Conservation (phyloP, 2,329 filamentous ascomycete genomes). For the Xylaria sp. region DNA sequence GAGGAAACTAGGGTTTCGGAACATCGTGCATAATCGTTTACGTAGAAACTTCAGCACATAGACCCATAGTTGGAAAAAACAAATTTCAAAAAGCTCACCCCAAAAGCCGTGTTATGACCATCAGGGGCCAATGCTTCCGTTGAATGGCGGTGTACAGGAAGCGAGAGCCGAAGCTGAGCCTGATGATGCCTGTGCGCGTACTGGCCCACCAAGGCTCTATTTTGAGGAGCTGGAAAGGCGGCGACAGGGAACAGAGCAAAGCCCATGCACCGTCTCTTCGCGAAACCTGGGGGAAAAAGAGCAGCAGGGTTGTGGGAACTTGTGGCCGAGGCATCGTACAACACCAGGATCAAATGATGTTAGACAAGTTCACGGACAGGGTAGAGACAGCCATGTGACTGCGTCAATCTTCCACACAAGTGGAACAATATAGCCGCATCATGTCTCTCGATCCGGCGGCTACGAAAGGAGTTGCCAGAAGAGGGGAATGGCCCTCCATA, state of each 20-base stretch:
- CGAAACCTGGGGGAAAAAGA: slow-evolving; percentile 10
- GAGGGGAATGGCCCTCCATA: slow-evolving; percentile 23
- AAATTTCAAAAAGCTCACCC: not conserved
- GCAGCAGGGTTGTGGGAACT: slow-evolving; percentile 19
- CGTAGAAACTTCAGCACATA: not conserved
- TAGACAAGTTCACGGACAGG: slow-evolving; percentile 19
- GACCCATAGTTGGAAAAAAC: not conserved
- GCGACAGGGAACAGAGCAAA: not conserved
- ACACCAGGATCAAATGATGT: slow-evolving; percentile 29
- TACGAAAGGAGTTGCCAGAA: slow-evolving; percentile 23
- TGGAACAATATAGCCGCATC: slow-evolving; percentile 31
- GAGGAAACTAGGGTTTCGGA: no score
- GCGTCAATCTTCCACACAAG: slow-evolving; percentile 22
- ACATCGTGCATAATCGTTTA: no score
- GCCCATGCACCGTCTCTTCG: slow-evolving; percentile 3
- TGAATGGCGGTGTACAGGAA: slow-evolving; percentile 27
- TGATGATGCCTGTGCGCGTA: slow-evolving; percentile 11
- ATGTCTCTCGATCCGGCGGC: slow-evolving; percentile 27
- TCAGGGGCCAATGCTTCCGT: slow-evolving; percentile 7
- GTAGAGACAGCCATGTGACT: slow-evolving; percentile 29
- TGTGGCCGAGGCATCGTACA: slow-evolving; percentile 25
- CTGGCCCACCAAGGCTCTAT: slow-evolving; percentile 15
- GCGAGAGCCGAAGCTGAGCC: slow-evolving; percentile 22
- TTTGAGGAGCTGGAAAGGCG: slow-evolving; percentile 13
- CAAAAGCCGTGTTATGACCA: not conserved